These are phyloP conservation scores for Spatholobus suberectus DNA, from an alignment of 306 rosid genomes.

Conservation along the genomic window DNA sequence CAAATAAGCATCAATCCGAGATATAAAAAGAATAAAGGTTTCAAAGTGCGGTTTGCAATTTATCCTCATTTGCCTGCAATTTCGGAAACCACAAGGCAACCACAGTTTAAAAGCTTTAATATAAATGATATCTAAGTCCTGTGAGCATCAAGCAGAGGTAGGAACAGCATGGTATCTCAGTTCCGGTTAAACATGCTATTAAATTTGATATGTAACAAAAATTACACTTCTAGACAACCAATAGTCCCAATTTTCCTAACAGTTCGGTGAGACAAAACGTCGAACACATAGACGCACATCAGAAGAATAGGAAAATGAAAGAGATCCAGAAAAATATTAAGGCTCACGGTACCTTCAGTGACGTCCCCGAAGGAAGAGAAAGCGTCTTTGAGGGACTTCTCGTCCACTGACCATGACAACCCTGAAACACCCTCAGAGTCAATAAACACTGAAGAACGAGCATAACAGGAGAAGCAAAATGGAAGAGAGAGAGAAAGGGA, in stretches of 20 bases:
- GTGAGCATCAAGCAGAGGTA: neutral
- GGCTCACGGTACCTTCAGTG: neutral
- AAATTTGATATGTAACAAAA: neutral
- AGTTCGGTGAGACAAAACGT: neutral
- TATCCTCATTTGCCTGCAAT: neutral
- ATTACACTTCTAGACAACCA: neutral
- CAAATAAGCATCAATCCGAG: too few species aligned
- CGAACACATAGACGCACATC: neutral
- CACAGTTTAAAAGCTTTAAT: neutral
- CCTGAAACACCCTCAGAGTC: neutral
- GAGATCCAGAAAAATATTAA: neutral
- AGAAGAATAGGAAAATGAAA: neutral
- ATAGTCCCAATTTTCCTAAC: neutral
- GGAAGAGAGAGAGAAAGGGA: neutral
- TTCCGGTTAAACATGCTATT: neutral
- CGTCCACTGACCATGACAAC: slow-evolving; percentile 6
- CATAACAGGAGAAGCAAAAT: neutral
- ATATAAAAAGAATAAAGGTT: neutral
- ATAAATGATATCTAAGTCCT: neutral
- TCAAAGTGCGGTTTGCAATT: neutral
- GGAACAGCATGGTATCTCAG: neutral
- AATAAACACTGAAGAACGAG: neutral
- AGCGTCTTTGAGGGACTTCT: slow-evolving; percentile 5
- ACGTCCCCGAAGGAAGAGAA: slow-evolving; percentile 9
- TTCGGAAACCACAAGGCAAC: neutral